Evolutionary conservation across 2,329 filamentous ascomycete species (phyloP).

Genomic region (Ophiostoma populinum): DNA sequence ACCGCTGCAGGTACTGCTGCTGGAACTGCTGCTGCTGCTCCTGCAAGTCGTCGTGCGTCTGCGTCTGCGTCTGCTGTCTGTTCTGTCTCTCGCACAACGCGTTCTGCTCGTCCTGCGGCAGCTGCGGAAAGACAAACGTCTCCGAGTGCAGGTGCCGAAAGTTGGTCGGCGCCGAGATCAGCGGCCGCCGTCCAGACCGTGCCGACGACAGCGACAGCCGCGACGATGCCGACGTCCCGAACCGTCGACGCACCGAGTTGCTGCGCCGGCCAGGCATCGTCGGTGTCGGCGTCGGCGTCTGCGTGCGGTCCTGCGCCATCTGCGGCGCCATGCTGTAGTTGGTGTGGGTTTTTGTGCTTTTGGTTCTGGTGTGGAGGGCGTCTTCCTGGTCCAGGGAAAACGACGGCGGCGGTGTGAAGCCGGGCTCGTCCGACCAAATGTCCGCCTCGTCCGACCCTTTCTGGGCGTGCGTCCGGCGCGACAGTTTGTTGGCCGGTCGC

Average conservation of each 20-base stretch:
- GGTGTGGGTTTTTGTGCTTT: background rate
- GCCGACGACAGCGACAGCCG: conserved; percentile 4
- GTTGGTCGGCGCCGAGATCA: conserved; percentile 40
- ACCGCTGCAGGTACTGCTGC: conserved; percentile 6
- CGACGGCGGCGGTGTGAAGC: conserved; percentile 15
- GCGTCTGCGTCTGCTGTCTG: conserved; percentile 1
- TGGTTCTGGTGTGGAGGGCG: background rate
- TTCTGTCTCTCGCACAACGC: background rate
- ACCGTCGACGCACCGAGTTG: conserved; percentile 28
- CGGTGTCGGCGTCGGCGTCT: background rate
- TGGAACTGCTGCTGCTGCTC: conserved; percentile 10
- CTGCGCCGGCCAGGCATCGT: conserved; percentile 13
- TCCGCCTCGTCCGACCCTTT: conserved; percentile 9
- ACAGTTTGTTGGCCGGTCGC: background rate
- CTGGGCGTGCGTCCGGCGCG: conserved; percentile 13
- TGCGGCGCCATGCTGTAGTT: background rate
- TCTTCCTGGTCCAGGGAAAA: conserved; percentile 5
- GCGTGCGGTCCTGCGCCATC: background rate
- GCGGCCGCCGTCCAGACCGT: conserved; percentile 25
- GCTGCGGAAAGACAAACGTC: conserved; percentile 7
- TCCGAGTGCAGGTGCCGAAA: conserved; percentile 39
- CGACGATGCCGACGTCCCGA: conserved; percentile 21
- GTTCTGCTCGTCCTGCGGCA: conserved; percentile 2
- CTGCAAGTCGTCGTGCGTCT: background rate
- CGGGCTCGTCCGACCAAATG: conserved; percentile 18